Evolutionary conservation across 371 early-diverging fungal genomes (phyloP).

Genomic region (Apophysomyces sp.): DNA sequence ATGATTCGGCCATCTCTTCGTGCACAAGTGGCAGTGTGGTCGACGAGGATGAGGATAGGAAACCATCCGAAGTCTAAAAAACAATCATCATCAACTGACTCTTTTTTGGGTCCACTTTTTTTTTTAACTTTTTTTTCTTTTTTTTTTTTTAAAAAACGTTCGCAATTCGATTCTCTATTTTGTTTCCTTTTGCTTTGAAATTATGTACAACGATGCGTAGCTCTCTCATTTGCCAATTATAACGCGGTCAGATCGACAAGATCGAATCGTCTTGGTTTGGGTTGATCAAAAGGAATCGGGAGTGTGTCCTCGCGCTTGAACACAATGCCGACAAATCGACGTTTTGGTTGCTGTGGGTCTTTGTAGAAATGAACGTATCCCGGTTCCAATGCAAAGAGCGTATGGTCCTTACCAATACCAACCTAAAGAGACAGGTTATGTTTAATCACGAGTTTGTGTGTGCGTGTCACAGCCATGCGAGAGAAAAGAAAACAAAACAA

Average conservation of each 20-base stretch:
- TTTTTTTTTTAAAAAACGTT: neutral
- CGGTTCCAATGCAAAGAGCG: conserved; percentile 77
- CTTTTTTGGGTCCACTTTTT: neutral
- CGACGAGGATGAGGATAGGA: neutral
- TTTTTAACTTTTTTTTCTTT: neutral
- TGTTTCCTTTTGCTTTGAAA: neutral
- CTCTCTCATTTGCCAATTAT: conserved; percentile 10
- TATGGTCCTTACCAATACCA: conserved; percentile 91
- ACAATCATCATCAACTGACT: neutral
- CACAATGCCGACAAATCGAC: conserved; percentile 81
- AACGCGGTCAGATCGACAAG: conserved; percentile 63
- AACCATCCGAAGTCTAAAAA: neutral
- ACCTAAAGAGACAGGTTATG: conserved; percentile 42
- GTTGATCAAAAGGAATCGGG: conserved; percentile 63
- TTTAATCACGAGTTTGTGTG: too few species aligned
- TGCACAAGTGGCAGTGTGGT: conserved; percentile 7
- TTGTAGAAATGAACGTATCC: conserved; percentile 91
- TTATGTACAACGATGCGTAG: conserved; percentile 4
- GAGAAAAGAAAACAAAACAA: neutral
- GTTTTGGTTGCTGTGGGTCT: conserved; percentile 63
- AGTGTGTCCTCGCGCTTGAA: conserved; percentile 63
- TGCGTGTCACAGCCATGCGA: too few species aligned
- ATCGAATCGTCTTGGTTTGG: conserved; percentile 73
- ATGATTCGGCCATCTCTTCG: conserved; percentile 16
- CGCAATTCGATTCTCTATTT: neutral